Percentiles rank a stretch among this genome's conserved stretches.
These are phyloP conservation scores for Hawksworthiomyces lignivorus DNA, from an alignment of 2,329 filamentous ascomycete species.

Conservation along the genomic window DNA sequence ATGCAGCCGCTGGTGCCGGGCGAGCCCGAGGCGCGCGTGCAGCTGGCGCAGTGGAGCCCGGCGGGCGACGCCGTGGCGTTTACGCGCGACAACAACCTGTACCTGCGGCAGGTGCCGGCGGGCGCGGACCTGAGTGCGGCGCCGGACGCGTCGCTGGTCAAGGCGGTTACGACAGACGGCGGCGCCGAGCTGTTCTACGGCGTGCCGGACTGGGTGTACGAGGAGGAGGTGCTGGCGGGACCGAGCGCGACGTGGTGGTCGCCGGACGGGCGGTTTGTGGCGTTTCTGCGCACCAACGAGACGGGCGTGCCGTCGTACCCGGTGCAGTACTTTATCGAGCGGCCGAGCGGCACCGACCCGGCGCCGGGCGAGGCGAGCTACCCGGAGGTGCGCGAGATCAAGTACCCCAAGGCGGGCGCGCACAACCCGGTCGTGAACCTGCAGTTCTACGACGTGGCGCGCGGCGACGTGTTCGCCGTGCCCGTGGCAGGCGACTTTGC, in stretches of 20 bases:
- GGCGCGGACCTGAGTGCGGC: slow-evolving; percentile 24
- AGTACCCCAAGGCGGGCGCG: slow-evolving; percentile 92
- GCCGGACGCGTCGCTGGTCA: slow-evolving; percentile 33
- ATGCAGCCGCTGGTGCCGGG: slow-evolving; percentile 70
- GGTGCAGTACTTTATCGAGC: slow-evolving; percentile 84
- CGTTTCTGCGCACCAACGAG: slow-evolving; percentile 91
- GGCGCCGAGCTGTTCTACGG: slow-evolving; percentile 88
- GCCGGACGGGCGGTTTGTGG: slow-evolving; percentile 76
- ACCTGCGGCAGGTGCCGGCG: slow-evolving; percentile 52
- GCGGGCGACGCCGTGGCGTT: slow-evolving; percentile 82
- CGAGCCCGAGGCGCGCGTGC: slow-evolving; percentile 57
- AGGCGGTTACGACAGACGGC: slow-evolving; percentile 77
- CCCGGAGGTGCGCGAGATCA: slow-evolving; percentile 84
- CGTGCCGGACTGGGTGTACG: slow-evolving; percentile 95
- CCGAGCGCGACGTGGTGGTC: slow-evolving; percentile 95
- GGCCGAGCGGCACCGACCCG: slow-evolving; percentile 68
- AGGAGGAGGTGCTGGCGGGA: slow-evolving; percentile 70
- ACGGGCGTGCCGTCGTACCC: slow-evolving; percentile 85
- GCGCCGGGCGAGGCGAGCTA: slow-evolving; percentile 73
- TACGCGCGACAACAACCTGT: slow-evolving; percentile 85
- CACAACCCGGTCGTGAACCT: slow-evolving; percentile 87
- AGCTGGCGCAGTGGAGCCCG: slow-evolving; percentile 86
- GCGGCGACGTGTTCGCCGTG: slow-evolving; percentile 71
- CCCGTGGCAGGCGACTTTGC: slow-evolving; percentile 68
- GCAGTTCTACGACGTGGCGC: slow-evolving; percentile 77